Percentiles rank a stretch among this genome's conserved stretches.
Evolutionary conservation across 176 grass and related monocot species (phyloP).

Genomic region (Rhynchospora breviuscula): DNA sequence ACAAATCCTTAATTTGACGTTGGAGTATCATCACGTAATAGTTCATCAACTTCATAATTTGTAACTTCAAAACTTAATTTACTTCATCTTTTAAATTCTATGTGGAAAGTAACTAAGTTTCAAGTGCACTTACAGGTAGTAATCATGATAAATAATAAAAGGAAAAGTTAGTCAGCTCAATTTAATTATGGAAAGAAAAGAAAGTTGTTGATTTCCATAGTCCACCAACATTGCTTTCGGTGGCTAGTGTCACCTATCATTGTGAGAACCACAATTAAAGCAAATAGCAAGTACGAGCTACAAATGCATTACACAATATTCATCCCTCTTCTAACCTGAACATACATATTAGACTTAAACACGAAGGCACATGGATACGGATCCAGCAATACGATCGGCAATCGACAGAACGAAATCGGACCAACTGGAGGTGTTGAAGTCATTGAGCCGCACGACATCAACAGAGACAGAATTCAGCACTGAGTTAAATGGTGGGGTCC

Average conservation of each 20-base stretch:
- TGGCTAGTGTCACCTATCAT: not conserved
- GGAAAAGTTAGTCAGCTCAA: not conserved
- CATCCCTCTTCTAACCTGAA: not conserved
- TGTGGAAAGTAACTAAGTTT: not conserved
- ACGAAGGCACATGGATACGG: not conserved
- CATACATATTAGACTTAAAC: not conserved
- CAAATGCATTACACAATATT: no score
- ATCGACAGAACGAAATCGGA: constrained; percentile 60
- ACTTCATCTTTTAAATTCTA: no score
- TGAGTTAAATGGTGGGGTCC: constrained; percentile 27
- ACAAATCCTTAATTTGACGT: no score
- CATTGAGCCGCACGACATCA: constrained; percentile 70
- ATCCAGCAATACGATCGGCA: not conserved
- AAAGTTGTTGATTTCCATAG: not conserved
- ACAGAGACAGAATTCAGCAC: constrained; percentile 53
- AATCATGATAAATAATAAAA: not conserved
- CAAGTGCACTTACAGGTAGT: not conserved
- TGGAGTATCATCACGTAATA: no score
- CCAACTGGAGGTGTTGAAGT: constrained; percentile 41
- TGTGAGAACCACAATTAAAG: not conserved
- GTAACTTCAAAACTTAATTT: no score
- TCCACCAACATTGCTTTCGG: not conserved
- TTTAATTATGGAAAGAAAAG: not conserved
- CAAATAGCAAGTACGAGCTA: not conserved
- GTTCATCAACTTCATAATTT: no score